Base-by-base conservation (phyloP, 139 green algal genomes). In the Deuterostichococcus epilithicus region DNA sequence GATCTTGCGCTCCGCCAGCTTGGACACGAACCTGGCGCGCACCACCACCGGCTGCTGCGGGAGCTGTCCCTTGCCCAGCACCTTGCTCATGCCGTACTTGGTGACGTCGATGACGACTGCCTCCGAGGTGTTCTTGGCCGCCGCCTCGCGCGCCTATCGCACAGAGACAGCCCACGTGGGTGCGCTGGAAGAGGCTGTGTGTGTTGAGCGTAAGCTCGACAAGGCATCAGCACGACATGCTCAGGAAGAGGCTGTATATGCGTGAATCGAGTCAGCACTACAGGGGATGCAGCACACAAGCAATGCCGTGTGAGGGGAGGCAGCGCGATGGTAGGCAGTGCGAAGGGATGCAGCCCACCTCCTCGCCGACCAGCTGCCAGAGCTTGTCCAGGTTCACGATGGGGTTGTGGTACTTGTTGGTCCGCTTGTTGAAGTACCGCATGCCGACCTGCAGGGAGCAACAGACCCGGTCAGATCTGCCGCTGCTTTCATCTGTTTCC, bases 351-450 rank as follows among this genome's bases (percentile, higher is more conserved):
- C 3, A 35, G n/a, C 84, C 72, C 84, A 92, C 90, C 84, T 95
- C 91, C 77, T 96, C 88, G 68, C 94, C 94, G 35, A 98, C 85
- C 47, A 99, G 89, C 8, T 85, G 89, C 94, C 94, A 96, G 28
- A 99, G 78, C 90, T 98, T 98, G 92, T 99, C 97, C 60, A 98
- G 81, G 90, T 99, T 99, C 79, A 99, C 89, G 77, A 97, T 94
- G 70, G 96, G 96, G 85, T 89, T 94, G 91, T 92, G 81, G 90
- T 94, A 97, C 79, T 96, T 86, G 92, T 99, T 98, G 88, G 92
- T 97, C 33, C 83, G 85, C 79, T 95, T 84, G 83, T 99, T 92
- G 91, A 97, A 99, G 86, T 99, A 90, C 44, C 96, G 84, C 96
- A 99, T 99, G 89, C 96, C 96, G 39, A 99, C 95, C 91, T 96